Conservation (phyloP, 2,329 filamentous ascomycete genomes). For the Corniculantispora saksenae region DNA sequence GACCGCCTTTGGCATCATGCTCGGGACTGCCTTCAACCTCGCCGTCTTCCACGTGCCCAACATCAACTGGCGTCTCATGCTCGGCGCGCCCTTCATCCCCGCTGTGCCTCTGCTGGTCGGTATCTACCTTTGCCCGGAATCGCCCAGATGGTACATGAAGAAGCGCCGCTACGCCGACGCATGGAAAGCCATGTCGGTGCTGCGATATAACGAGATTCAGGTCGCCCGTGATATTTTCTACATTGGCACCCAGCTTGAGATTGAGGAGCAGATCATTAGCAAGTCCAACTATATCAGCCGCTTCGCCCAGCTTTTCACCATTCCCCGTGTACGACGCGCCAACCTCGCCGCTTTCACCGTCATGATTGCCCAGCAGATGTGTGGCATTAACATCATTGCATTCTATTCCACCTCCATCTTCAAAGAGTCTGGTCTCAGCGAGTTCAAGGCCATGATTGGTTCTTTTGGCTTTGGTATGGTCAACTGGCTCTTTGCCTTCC, state of each 20-base stretch:
- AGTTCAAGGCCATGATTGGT: constrained; percentile 57
- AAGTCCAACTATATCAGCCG: constrained; percentile 60
- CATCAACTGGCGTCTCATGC: constrained; percentile 65
- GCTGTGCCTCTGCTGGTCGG: constrained; percentile 56
- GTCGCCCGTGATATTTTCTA: constrained; percentile 65
- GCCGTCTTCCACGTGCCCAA: constrained; percentile 34
- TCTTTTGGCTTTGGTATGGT: constrained; percentile 60
- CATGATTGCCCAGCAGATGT: constrained; percentile 78
- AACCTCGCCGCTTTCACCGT: constrained; percentile 76
- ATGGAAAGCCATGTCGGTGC: constrained; percentile 53
- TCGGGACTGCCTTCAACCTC: constrained; percentile 45
- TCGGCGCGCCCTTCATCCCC: constrained; percentile 65
- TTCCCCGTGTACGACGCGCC: constrained; percentile 71
- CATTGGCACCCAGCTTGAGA: constrained; percentile 63
- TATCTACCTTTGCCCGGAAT: constrained; percentile 68
- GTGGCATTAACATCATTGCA: constrained; percentile 70
- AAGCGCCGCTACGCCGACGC: constrained; percentile 63
- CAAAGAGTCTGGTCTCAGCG: constrained; percentile 54
- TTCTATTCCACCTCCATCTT: constrained; percentile 73
- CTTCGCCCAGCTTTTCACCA: constrained; percentile 66
- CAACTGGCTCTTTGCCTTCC: constrained; percentile 60
- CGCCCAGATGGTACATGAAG: constrained; percentile 67
- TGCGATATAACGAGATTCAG: constrained; percentile 58
- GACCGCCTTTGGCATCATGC: constrained; percentile 62
- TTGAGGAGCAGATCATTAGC: constrained; percentile 54